Percentiles rank a stretch among this genome's conserved stretches.
Evolutionary conservation across 495 filamentous ascomycete species (phyloP).

Genomic region (Hypoxylon fragiforme): DNA sequence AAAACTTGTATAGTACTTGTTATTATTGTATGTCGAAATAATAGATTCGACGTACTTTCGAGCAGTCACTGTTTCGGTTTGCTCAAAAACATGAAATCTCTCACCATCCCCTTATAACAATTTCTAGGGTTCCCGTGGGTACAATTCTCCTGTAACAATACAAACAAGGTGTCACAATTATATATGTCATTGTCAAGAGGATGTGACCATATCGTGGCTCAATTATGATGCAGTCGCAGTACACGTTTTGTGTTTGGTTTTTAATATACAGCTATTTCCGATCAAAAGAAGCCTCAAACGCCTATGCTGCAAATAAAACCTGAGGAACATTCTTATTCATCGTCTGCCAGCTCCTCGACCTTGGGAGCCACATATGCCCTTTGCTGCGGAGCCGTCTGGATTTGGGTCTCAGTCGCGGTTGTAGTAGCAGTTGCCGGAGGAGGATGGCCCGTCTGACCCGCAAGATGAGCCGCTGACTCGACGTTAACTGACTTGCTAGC

Average conservation of each 20-base stretch:
- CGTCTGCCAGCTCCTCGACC: conserved; percentile 70
- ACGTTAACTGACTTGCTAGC: conserved; percentile 43
- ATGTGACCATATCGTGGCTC: conserved; percentile 2
- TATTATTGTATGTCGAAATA: too few species aligned
- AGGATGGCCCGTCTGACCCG: conserved; percentile 54
- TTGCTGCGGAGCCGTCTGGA: conserved; percentile 49
- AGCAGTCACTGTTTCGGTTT: too few species aligned
- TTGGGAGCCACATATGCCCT: conserved; percentile 58
- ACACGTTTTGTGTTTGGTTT: conserved; percentile 3
- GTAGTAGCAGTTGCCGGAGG: conserved; percentile 62
- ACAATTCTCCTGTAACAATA: too few species aligned
- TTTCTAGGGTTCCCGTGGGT: too few species aligned
- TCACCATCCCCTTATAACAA: too few species aligned
- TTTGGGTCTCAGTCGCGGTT: conserved; percentile 56
- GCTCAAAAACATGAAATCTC: too few species aligned
- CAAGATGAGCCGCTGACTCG: conserved; percentile 49
- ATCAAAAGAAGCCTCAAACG: conserved; percentile 25
- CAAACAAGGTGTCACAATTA: too few species aligned
- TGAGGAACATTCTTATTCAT: conserved; percentile 42
- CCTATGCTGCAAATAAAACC: conserved; percentile 26
- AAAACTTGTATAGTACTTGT: too few species aligned
- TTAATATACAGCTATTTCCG: conserved; percentile 27
- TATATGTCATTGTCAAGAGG: background rate
- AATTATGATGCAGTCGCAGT: conserved; percentile 9
- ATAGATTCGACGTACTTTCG: too few species aligned